These are phyloP conservation scores for Plantago ovata DNA, from an alignment of 257 asterid species.

Conservation along the genomic window DNA sequence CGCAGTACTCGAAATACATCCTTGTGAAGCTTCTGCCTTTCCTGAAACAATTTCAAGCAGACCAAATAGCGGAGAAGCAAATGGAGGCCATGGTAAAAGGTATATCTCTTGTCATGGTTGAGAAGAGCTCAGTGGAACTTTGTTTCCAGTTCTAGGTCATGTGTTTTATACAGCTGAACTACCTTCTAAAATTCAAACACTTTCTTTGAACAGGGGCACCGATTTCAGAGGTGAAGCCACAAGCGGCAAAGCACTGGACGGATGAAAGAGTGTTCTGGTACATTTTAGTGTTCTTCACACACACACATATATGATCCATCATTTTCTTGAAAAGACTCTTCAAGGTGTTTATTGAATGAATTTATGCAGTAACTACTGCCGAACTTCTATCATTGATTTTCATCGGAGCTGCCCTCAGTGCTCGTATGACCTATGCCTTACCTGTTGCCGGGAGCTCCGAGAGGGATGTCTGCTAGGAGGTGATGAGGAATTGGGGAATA, in stretches of 20 bases:
- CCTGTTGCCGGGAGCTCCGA: constrained; percentile 76
- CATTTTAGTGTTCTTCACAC: constrained; percentile 10
- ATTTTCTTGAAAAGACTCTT: neutral
- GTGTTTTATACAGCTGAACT: constrained; percentile 2
- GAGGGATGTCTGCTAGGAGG: constrained; percentile 45
- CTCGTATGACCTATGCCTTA: constrained; percentile 72
- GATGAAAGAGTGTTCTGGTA: constrained; percentile 74
- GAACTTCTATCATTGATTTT: constrained; percentile 61
- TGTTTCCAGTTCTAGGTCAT: too few species aligned
- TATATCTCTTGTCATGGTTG: constrained; percentile 17
- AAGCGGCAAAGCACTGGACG: constrained; percentile 19
- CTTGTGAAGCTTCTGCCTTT: constrained; percentile 66
- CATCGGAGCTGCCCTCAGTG: constrained; percentile 75
- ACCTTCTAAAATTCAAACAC: constrained; percentile 7
- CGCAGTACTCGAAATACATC: constrained; percentile 50
- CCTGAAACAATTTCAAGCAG: constrained; percentile 44
- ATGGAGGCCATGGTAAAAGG: constrained; percentile 68
- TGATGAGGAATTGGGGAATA: constrained; percentile 33
- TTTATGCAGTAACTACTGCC: constrained; percentile 70
- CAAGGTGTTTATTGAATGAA: constrained; percentile 11
- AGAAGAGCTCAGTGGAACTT: too few species aligned
- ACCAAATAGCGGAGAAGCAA: constrained; percentile 63
- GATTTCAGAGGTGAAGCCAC: constrained; percentile 42
- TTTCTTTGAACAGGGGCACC: constrained; percentile 47
- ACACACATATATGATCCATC: too few species aligned